Base-by-base conservation (phyloP, 441 rosid species). In the Jatropha podagrica region DNA sequence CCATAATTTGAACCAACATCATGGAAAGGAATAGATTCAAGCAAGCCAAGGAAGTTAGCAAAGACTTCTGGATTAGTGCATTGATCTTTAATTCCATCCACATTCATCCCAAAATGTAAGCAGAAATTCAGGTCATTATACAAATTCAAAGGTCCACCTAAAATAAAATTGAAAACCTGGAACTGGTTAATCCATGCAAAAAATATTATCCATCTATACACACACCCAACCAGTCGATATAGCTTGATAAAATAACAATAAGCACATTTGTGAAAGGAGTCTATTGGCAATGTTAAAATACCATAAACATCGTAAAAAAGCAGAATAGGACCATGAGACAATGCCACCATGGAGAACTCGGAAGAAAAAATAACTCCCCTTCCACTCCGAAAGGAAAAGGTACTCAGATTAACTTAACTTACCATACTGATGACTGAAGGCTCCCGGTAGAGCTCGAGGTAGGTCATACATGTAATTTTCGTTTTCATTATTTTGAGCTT, bases 1-100 rank as follows among this genome's bases (percentile, higher is more conserved):
- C 87, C 90, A 76, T 86, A 68, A 84, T 81, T 81, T 77, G 89
- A 89, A 85, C 85, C 88, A 79, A 82, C 74, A 80, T 85, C 95
- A 79, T 86, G 91, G 73, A 91, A 90, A 66, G 98, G 93, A 82
- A 93, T 86, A 40, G 98, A 93, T 82, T 90, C 96, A 77, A 93
- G 96, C 85, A 95, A 82, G 74, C 92, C 92, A 78, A 95, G 90
- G 82, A 93, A 89, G 85, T 78, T 88, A 74, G 92, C 81, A 83
- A 95, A 95, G 81, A 86, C 88, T 72, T 93, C 91, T 46, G 88
- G 88, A 83, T 89, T 91, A 70, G 80, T 81, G 79, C 98, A 93
- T 87, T 86, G 92, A 83, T 85, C 93, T 83, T 89, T 83, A 78
- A 65, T 81, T 75, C 90, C 92, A 77, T 81, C 85, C 68, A 64